phyloP scores from a whole-genome alignment of 73 alveolate genomes.

The Paramecium biaurelia region DNA sequence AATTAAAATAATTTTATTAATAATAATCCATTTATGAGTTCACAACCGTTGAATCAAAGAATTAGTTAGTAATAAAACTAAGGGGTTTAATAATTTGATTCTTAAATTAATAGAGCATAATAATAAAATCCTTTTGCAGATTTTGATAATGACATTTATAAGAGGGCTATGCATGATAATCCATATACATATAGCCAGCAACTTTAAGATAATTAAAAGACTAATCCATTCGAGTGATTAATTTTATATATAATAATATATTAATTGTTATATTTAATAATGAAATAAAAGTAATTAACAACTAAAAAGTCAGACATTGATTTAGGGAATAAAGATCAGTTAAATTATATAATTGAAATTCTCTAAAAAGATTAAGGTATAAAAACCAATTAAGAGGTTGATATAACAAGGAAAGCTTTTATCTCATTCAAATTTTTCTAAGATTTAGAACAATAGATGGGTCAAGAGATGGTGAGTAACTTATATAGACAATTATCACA shows the following conservation, averaged over 20 bases:
- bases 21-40: neutral
- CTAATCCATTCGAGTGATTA: neutral
- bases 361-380: neutral
- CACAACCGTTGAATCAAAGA: neutral
- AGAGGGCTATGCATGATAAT: neutral
- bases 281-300: neutral
- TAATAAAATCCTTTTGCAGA: neutral
- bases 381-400: neutral
- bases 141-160: neutral
- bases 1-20: neutral
- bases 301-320: neutral
- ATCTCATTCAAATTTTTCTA: conserved; percentile 23
- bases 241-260: neutral
- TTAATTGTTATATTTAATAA: neutral
- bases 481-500: neutral
- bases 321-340: neutral
- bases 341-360: neutral
- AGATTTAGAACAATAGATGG: conserved; percentile 43
- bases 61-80: neutral
- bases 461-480: conserved; percentile 18
- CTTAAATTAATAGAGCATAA: neutral
- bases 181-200: neutral
- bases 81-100: neutral
- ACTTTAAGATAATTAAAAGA: neutral
- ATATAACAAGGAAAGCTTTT: neutral